Conservation (phyloP, 1,284 basidiomycete species). For the Naganishia albida region DNA sequence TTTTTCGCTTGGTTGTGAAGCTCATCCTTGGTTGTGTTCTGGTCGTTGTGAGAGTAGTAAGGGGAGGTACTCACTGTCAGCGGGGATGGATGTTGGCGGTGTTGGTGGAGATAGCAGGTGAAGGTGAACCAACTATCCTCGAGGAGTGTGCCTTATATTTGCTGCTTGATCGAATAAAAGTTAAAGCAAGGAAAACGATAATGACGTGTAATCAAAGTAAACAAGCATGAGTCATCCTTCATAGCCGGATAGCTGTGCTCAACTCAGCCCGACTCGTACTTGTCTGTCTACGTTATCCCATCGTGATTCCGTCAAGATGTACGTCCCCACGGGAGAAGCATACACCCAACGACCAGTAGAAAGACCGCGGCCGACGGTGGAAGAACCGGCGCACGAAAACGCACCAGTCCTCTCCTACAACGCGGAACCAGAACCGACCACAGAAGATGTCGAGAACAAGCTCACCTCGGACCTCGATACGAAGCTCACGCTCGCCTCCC, state of each 20-base stretch:
- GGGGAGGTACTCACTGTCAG: constrained; percentile 4
- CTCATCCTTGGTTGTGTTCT: constrained; percentile 19
- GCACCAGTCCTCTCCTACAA: constrained; percentile 3
- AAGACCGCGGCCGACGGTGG: not conserved
- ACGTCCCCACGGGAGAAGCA: not conserved
- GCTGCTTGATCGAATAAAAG: constrained; percentile 3
- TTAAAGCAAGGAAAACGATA: not conserved
- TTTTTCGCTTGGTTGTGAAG: constrained; percentile 16
- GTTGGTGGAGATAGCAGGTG: not conserved
- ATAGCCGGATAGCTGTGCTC: not conserved
- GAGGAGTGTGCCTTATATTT: not conserved
- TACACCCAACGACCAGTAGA: constrained; percentile 19
- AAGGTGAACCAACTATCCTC: not conserved
- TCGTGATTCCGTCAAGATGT: not conserved
- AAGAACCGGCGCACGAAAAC: not conserved
- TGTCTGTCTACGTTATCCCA: not conserved
- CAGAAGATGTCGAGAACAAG: not conserved
- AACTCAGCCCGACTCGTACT: not conserved
- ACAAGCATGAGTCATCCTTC: constrained; percentile 15
- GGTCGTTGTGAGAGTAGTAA: not conserved
- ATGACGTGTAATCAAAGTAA: not conserved
- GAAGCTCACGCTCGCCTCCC: not conserved
- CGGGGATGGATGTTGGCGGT: not conserved
- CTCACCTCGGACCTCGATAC: not conserved
- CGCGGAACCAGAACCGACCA: not conserved